Base-by-base conservation (phyloP, 2,329 filamentous ascomycete species). In the Penicillium rolfsii region DNA sequence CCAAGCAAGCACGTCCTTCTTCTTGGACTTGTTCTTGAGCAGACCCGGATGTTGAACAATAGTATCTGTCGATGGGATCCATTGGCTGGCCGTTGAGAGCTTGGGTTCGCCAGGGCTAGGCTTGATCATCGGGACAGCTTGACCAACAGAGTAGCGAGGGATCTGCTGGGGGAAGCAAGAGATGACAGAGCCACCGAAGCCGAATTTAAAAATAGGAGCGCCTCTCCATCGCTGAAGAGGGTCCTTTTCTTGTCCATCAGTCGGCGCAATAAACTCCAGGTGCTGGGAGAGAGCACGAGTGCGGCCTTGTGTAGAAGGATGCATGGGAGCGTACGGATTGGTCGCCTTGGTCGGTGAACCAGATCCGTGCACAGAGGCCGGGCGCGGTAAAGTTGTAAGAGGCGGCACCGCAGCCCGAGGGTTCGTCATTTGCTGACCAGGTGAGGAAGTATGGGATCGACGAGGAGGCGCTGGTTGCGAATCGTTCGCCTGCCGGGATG, bases 1-100 rank as follows among this genome's bases (percentile, higher is more conserved):
- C 95, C 96, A 99, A 1, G 86, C 77, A 46, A 93, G 69, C 0
- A 92, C 85, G 57, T 99, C 94, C 80, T 98, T 99, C 83, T 99
- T 99, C 82, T 97, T 98, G 1, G 89, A 87, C 73, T 97, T 98
- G 43, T 88, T 85, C 75, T 90, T 93, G 30, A 99, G 80, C 3
- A 96, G 95, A 0, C 95, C 95, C 0, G 95, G 95, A 71, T 98
- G 98, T 67, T 89, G 92, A 19, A 87, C 84, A 52, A 95, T 80
- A 2, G 88, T 85, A 36, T 95, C 91, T 26, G 86, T 81, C 8
- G 93, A 80, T 4, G 91, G 87, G 48, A 91, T 80, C 33, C 91
- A 81, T 46, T 93, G 87, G 73, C 90, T 95, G 63, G 91, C 84
- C 67, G 85, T 89, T 63, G 87, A 85, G n/a, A 94, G 80, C 69